Conservation (phyloP, 768 basidiomycete species). For the Lyophyllum semitale region DNA sequence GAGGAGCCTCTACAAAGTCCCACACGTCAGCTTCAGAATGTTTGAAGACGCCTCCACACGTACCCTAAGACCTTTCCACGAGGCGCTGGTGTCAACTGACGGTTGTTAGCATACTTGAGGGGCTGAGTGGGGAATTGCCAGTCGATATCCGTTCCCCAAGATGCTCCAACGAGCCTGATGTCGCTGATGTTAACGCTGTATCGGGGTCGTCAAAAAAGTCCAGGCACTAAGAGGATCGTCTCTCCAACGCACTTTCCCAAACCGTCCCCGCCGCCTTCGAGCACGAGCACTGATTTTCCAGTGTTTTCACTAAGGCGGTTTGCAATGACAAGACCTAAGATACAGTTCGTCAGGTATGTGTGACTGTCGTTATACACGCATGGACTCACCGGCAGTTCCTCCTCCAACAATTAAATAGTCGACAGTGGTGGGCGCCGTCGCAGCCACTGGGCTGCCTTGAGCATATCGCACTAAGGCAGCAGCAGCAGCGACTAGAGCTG, state of each 20-base stretch:
- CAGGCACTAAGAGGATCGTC: background rate
- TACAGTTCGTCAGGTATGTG: background rate
- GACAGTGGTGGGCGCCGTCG: background rate
- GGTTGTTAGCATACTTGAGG: too few species aligned
- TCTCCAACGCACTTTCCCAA: background rate
- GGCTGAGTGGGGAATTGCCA: too few species aligned
- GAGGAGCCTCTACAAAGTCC: too few species aligned
- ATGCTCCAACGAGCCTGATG: too few species aligned
- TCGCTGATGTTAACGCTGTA: too few species aligned
- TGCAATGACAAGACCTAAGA: background rate
- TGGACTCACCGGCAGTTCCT: background rate
- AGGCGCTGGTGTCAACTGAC: too few species aligned
- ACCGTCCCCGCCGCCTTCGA: background rate
- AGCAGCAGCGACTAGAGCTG: background rate
- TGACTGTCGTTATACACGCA: background rate
- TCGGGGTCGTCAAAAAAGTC: background rate
- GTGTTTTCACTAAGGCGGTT: background rate
- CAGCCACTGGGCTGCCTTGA: background rate
- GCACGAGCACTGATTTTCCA: background rate
- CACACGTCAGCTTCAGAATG: too few species aligned
- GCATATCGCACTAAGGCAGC: too few species aligned
- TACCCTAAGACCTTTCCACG: too few species aligned
- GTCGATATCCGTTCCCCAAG: too few species aligned
- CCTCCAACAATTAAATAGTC: background rate
- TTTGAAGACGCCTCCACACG: too few species aligned